Conservation (phyloP, 495 filamentous ascomycete genomes). For the Xylaria grammica region DNA sequence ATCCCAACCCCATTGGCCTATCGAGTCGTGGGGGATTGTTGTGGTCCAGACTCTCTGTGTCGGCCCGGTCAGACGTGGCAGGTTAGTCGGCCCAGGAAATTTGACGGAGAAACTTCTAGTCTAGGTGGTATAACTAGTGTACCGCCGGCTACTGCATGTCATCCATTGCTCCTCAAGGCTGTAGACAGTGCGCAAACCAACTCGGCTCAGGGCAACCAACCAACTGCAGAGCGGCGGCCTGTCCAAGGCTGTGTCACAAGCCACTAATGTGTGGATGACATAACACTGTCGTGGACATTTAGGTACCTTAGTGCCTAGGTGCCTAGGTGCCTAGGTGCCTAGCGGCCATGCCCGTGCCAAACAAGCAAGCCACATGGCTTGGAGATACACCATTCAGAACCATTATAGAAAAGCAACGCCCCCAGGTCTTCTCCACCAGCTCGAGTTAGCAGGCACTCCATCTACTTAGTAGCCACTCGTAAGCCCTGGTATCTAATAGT, state of each 20-base stretch:
- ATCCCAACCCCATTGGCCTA: slow-evolving; percentile 5
- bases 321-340: no score
- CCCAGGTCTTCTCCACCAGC: no score
- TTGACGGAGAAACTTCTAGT: neutral
- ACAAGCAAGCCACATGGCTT: slow-evolving; percentile 2
- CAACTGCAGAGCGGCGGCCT: neutral
- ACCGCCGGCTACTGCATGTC: neutral
- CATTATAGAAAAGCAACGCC: no score
- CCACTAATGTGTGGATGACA: slow-evolving; percentile 4
- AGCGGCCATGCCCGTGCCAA: neutral
- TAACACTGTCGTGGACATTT: slow-evolving; percentile 4
- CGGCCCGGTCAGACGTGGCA: neutral
- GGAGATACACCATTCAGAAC: no score
- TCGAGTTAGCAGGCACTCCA: no score
- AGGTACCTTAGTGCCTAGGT: no score
- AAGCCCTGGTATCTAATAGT: neutral
- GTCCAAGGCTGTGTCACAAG: neutral
- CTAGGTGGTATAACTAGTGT: no score
- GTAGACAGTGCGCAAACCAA: neutral
- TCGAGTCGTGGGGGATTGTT: neutral
- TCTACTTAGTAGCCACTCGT: neutral
- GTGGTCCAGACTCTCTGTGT: slow-evolving; percentile 10
- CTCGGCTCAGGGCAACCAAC: neutral
- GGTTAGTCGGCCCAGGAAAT: neutral
- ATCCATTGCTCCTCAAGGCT: neutral